phyloP scores from a whole-genome alignment of 2,329 filamentous ascomycete species.

The Aureobasidium namibiae region DNA sequence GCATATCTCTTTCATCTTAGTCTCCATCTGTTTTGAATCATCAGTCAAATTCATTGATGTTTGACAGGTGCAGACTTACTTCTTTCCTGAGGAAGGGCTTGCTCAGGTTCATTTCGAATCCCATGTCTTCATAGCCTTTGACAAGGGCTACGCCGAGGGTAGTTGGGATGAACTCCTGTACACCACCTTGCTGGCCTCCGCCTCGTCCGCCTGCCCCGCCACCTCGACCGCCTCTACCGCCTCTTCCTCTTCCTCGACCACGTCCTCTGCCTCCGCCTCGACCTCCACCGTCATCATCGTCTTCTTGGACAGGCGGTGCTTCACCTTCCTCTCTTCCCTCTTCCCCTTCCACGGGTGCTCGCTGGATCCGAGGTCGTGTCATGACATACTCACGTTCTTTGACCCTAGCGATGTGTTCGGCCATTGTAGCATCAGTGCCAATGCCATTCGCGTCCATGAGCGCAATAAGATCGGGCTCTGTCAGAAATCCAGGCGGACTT shows the following conservation, averaged over 20 bases:
- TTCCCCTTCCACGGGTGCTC: constrained; percentile 26
- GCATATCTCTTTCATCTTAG: constrained; percentile 94
- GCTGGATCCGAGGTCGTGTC: constrained; percentile 44
- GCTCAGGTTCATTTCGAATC: constrained; percentile 82
- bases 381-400: constrained; percentile 82
- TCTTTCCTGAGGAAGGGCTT: constrained; percentile 96
- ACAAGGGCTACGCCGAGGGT: constrained; percentile 85
- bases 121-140: constrained; percentile 89
- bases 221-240: constrained; percentile 41
- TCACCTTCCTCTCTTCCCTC: constrained; percentile 29
- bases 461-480: constrained; percentile 88
- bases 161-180: constrained; percentile 88
- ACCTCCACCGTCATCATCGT: constrained; percentile 31
- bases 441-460: constrained; percentile 99
- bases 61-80: constrained; percentile 25
- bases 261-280: constrained; percentile 33
- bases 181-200: constrained; percentile 35
- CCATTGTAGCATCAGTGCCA: constrained; percentile 97
- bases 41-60: constrained; percentile 5
- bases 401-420: constrained; percentile 94
- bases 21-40: constrained; percentile 59
- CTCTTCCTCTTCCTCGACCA: constrained; percentile 27
- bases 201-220: constrained; percentile 40
- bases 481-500: constrained; percentile 72
- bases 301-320: constrained; percentile 26